Evolutionary conservation across 169 alveolate species (phyloP).

Genomic region (Toxoplasma gondii): DNA sequence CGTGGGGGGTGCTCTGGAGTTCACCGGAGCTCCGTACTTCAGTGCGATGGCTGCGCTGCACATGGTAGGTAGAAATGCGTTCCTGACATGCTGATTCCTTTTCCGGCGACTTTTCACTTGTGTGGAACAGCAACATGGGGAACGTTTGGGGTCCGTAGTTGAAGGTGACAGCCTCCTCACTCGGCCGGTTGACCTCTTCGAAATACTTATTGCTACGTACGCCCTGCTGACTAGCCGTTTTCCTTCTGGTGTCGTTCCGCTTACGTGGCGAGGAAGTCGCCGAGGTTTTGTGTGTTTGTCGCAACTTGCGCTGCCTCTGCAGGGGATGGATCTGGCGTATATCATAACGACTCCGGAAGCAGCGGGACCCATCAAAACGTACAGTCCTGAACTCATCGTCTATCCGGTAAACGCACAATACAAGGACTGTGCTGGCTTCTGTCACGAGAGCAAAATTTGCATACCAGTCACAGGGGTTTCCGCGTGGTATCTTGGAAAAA

Average conservation of each 20-base stretch:
- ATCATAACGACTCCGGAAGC: slow-evolving; percentile 89
- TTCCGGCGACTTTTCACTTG: neutral
- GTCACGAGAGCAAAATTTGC: neutral
- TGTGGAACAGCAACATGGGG: neutral
- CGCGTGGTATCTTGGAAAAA: too few species aligned
- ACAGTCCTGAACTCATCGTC: slow-evolving; percentile 93
- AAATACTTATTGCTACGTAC: too few species aligned
- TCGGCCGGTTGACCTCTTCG: too few species aligned
- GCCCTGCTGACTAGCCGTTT: too few species aligned
- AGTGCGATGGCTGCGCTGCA: slow-evolving; percentile 88
- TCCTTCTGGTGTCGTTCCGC: too few species aligned
- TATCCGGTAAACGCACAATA: slow-evolving; percentile 77
- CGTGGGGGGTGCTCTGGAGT: slow-evolving; percentile 92
- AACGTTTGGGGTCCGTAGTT: neutral
- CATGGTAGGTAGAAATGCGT: slow-evolving; percentile 58
- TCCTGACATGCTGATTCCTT: too few species aligned
- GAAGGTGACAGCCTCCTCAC: neutral
- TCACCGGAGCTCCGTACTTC: slow-evolving; percentile 93
- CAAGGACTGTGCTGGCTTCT: too few species aligned
- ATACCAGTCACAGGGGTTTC: too few species aligned
- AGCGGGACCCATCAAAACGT: slow-evolving; percentile 89
- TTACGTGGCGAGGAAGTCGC: too few species aligned
- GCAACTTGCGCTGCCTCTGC: neutral
- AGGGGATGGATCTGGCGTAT: slow-evolving; percentile 92
- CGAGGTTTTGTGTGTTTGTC: too few species aligned